Conservation (phyloP, 2,329 filamentous ascomycete species). For the Neonectria ditissima region DNA sequence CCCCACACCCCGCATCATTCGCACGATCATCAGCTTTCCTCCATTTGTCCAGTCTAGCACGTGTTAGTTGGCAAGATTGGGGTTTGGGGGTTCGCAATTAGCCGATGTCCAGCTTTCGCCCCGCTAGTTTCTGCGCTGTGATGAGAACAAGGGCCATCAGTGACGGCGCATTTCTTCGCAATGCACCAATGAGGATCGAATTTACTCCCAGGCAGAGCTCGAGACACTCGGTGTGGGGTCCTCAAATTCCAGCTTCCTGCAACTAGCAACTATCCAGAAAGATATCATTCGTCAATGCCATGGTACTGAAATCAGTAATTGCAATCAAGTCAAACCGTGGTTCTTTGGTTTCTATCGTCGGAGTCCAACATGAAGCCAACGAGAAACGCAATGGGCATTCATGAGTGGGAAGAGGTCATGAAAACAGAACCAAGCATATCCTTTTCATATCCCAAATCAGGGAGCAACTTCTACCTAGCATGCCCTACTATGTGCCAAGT, state of each 20-base stretch:
- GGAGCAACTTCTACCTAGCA: too few species aligned
- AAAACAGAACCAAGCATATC: neutral
- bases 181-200: neutral
- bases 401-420: neutral
- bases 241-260: too few species aligned
- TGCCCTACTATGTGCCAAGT: neutral
- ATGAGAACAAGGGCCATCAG: neutral
- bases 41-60: neutral
- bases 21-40: neutral
- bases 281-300: too few species aligned
- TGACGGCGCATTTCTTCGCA: neutral
- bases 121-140: neutral
- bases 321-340: too few species aligned
- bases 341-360: too few species aligned
- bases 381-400: too few species aligned
- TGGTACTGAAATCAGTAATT: too few species aligned
- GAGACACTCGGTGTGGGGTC: too few species aligned
- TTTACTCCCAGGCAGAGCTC: too few species aligned
- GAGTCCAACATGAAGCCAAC: too few species aligned
- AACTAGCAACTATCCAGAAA: too few species aligned
- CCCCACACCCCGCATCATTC: too few species aligned
- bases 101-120: neutral
- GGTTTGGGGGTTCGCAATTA: conserved; percentile 3
- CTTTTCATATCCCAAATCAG: neutral
- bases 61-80: neutral